A percentile compares a stretch with the other conserved stretches of the same genome.
Conservation (phyloP, 176 grass and related monocot genomes). For the Musa acuminata region DNA sequence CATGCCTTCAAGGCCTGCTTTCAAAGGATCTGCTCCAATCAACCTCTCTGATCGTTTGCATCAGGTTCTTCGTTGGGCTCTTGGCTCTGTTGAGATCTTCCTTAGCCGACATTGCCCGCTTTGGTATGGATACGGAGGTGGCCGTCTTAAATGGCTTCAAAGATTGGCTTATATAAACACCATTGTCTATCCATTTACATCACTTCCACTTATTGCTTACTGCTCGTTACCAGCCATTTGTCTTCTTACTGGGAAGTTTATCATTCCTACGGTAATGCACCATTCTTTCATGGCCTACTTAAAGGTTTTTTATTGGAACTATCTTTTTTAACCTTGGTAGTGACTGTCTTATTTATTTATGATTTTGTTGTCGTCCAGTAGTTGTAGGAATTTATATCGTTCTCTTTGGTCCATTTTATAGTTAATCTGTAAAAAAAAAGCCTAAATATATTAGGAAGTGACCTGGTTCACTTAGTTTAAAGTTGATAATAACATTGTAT, state of each 20-base stretch:
- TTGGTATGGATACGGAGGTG: conserved; percentile 13
- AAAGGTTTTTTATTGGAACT: no score
- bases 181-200: conserved; percentile 10
- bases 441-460: no score
- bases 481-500: not conserved
- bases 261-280: conserved; percentile 9
- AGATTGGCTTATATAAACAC: conserved; percentile 19
- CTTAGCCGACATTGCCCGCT: conserved; percentile 16
- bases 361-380: no score
- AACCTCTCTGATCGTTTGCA: conserved; percentile 14
- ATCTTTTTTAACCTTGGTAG: no score
- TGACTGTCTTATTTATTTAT: no score
- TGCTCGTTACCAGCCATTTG: conserved; percentile 13
- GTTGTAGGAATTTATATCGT: no score
- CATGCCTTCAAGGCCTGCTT: conserved; percentile 14
- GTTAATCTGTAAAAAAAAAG: no score
- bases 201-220: conserved; percentile 5
- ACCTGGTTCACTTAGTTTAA: no score
- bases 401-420: no score
- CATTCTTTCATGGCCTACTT: not conserved
- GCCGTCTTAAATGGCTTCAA: conserved; percentile 12
- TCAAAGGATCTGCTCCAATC: conserved; percentile 19
- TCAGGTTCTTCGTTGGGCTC: conserved; percentile 19
- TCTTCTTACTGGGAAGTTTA: conserved; percentile 17
- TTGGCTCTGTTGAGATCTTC: conserved; percentile 18